Percentiles rank a stretch among this genome's conserved stretches.
These are phyloP conservation scores for Annulohypoxylon nitens DNA, from an alignment of 495 filamentous ascomycete genomes.

Conservation along the genomic window DNA sequence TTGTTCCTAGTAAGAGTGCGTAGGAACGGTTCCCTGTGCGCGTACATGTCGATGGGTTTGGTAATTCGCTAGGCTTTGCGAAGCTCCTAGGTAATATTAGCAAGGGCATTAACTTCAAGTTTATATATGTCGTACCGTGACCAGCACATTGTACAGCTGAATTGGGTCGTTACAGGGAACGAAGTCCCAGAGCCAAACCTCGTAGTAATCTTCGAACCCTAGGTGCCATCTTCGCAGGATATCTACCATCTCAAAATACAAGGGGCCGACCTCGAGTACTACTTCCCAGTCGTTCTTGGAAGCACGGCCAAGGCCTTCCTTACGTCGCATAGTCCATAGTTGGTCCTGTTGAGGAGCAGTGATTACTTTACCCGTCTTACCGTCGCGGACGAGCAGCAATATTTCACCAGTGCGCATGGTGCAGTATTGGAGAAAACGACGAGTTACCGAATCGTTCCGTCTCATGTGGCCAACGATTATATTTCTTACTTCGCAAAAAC, in stretches of 20 bases:
- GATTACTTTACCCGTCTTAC: conserved; percentile 62
- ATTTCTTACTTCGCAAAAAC: conserved; percentile 60
- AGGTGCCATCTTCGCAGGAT: conserved; percentile 59
- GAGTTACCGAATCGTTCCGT: conserved; percentile 62
- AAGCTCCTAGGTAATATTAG: conserved; percentile 49
- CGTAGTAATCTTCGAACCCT: conserved; percentile 64
- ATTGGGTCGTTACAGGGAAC: conserved; percentile 48
- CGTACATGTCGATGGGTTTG: conserved; percentile 50
- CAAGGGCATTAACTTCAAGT: neutral
- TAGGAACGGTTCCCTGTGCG: conserved; percentile 53
- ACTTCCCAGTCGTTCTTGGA: conserved; percentile 60
- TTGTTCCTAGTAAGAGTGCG: conserved; percentile 55
- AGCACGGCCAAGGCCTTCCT: conserved; percentile 59
- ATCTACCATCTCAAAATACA: conserved; percentile 60
- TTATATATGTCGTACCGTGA: conserved; percentile 44
- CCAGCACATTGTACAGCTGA: conserved; percentile 50
- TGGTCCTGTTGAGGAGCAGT: conserved; percentile 58
- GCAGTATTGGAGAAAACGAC: conserved; percentile 65
- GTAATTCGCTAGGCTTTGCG: conserved; percentile 56
- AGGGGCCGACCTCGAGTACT: conserved; percentile 52
- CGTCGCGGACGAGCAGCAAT: conserved; percentile 62
- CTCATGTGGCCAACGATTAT: conserved; percentile 65
- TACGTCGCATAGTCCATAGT: conserved; percentile 61
- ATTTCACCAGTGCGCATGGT: conserved; percentile 59
- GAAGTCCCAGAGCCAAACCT: conserved; percentile 66